Evolutionary conservation across 192 early-diverging fungal genomes (phyloP).

Genomic region (Coemansia sp.): DNA sequence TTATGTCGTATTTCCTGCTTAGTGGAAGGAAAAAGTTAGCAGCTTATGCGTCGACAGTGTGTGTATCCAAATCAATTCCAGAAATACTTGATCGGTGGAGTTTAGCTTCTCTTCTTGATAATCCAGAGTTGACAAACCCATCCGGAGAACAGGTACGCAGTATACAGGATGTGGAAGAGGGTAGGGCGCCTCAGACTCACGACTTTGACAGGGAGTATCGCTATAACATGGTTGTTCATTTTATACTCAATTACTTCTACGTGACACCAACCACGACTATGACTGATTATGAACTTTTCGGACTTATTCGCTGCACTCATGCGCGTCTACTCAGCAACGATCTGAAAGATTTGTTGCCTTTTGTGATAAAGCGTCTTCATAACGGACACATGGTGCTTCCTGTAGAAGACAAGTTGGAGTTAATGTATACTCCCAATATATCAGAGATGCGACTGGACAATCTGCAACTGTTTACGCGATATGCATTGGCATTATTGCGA

Average conservation of each 20-base stretch:
- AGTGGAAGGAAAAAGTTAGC: slow-evolving; percentile 23
- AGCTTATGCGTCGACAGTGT: slow-evolving; percentile 15
- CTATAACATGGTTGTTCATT: slow-evolving; percentile 17
- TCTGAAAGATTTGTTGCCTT: slow-evolving; percentile 28
- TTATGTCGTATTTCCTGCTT: slow-evolving; percentile 31
- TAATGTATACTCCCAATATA: slow-evolving; percentile 13
- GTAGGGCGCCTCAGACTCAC: neutral
- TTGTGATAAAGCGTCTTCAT: slow-evolving; percentile 19
- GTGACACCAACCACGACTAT: neutral
- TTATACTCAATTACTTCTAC: slow-evolving; percentile 25
- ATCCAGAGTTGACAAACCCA: slow-evolving; percentile 4
- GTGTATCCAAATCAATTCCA: slow-evolving; percentile 6
- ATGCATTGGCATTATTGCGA: slow-evolving; percentile 26
- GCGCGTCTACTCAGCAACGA: slow-evolving; percentile 11
- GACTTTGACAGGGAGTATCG: slow-evolving; percentile 16
- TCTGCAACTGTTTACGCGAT: slow-evolving; percentile 19
- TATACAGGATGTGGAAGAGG: slow-evolving; percentile 5
- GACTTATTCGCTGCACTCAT: slow-evolving; percentile 24
- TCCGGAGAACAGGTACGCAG: neutral
- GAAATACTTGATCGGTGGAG: slow-evolving; percentile 25
- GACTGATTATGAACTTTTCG: slow-evolving; percentile 28
- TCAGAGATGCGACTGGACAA: slow-evolving; percentile 3
- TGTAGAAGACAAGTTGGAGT: slow-evolving; percentile 1
- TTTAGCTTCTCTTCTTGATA: slow-evolving; percentile 10
- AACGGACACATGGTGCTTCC: slow-evolving; percentile 1